Percentiles rank a stretch among this genome's conserved stretches.
These are phyloP conservation scores for Leccinum variicolor DNA, from an alignment of 768 basidiomycete genomes.

Conservation along the genomic window DNA sequence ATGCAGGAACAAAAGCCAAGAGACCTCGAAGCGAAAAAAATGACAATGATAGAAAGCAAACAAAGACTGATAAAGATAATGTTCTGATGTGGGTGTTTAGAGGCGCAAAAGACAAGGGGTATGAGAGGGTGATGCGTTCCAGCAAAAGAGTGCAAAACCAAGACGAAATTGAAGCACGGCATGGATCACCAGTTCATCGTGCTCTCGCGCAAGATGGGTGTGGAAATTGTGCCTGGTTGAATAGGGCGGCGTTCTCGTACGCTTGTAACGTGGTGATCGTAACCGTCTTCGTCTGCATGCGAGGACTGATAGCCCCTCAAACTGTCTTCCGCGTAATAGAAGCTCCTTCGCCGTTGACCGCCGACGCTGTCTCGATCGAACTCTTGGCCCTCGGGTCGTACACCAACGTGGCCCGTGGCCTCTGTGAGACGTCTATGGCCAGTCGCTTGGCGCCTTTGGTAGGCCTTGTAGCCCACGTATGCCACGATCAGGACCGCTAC, in stretches of 20 bases:
- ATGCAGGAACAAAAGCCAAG: constrained; percentile 11
- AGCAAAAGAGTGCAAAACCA: neutral
- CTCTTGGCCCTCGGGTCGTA: constrained; percentile 61
- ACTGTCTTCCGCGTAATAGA: constrained; percentile 87
- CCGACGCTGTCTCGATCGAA: constrained; percentile 78
- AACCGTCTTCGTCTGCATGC: constrained; percentile 36
- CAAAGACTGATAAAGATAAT: constrained; percentile 4
- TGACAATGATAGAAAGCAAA: neutral
- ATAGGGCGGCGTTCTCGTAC: constrained; percentile 62
- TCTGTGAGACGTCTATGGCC: constrained; percentile 75
- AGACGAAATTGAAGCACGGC: neutral
- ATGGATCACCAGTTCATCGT: constrained; percentile 76
- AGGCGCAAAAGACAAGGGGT: constrained; percentile 4
- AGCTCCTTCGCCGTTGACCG: constrained; percentile 68
- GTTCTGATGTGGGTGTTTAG: neutral
- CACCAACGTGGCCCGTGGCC: constrained; percentile 35
- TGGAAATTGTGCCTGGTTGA: constrained; percentile 61
- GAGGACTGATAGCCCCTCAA: constrained; percentile 54
- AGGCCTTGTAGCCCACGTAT: constrained; percentile 67
- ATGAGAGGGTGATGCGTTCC: constrained; percentile 14
- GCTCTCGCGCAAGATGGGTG: constrained; percentile 76
- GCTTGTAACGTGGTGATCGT: constrained; percentile 29
- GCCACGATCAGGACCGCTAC: constrained; percentile 69
- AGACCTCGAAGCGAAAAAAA: constrained; percentile 2
- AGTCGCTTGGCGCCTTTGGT: constrained; percentile 62